A percentile compares a stretch with the other conserved stretches of the same genome.
Conservation (phyloP, 1,284 basidiomycete genomes). For the Trametes versicolor region DNA sequence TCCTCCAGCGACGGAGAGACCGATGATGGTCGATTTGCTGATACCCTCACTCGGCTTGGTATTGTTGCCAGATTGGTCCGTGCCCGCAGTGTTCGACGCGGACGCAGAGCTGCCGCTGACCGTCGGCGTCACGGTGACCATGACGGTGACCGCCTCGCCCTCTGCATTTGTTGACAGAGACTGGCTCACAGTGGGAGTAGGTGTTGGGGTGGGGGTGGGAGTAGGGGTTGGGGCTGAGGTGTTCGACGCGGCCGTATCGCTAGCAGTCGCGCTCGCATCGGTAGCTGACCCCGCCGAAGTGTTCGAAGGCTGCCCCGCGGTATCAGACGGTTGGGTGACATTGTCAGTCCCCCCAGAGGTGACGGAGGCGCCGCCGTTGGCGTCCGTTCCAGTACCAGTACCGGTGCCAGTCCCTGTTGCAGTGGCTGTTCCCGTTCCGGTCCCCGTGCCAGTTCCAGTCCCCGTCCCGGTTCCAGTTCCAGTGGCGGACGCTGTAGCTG, state of each 20-base stretch:
- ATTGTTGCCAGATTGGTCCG: constrained; percentile 16
- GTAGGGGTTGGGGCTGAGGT: constrained; percentile 5
- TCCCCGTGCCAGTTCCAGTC: constrained; percentile 5
- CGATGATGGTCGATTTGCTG: constrained; percentile 76
- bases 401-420: neutral
- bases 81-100: constrained; percentile 24
- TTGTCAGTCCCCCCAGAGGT: neutral
- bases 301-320: neutral
- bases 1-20: constrained; percentile 81
- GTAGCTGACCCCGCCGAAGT: neutral
- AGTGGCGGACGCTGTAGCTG: neutral
- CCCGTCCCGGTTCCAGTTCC: constrained; percentile 6
- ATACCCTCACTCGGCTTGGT: constrained; percentile 47
- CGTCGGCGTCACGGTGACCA: constrained; percentile 30
- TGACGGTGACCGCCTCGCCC: constrained; percentile 38
- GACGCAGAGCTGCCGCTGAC: constrained; percentile 25
- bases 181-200: constrained; percentile 30
- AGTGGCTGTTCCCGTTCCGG: constrained; percentile 8
- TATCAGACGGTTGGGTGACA: neutral
- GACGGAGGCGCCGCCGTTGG: neutral
- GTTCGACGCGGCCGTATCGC: neutral
- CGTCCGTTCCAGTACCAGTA: constrained; percentile 3
- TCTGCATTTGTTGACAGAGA: constrained; percentile 35
- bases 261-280: neutral
- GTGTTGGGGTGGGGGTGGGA: constrained; percentile 31